phyloP scores from a whole-genome alignment of 2,329 filamentous ascomycete genomes.

The Colletotrichum sp. region DNA sequence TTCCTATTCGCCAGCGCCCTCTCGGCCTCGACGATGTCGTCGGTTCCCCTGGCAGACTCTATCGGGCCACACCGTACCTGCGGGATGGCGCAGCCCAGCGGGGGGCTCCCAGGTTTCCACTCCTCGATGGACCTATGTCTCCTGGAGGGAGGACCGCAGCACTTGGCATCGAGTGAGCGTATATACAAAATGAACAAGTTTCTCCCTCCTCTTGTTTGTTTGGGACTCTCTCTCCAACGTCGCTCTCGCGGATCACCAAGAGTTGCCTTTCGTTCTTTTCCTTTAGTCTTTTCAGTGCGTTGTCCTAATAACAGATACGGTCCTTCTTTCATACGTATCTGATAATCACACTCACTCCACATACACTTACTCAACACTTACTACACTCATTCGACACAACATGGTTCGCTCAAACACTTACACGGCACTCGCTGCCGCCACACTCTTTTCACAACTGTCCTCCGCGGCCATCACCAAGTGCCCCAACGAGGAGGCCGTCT shows the following conservation, averaged over 20 bases:
- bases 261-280: not conserved
- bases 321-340: constrained; percentile 2
- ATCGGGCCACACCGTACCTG: not conserved
- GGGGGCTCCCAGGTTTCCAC: not conserved
- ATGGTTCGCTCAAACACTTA: constrained; percentile 9
- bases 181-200: not conserved
- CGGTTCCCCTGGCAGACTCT: not conserved
- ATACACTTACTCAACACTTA: not conserved
- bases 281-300: not conserved
- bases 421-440: constrained; percentile 10
- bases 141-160: not conserved
- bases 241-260: not conserved
- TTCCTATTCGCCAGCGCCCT: not conserved
- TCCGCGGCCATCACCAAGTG: constrained; percentile 16
- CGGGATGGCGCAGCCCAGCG: not conserved
- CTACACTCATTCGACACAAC: not conserved
- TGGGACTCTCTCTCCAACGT: not conserved
- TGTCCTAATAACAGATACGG: not conserved
- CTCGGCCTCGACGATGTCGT: not conserved
- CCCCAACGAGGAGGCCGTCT: constrained; percentile 10
- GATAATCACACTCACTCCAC: not conserved
- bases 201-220: not conserved
- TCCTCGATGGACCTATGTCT: not conserved
- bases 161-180: not conserved
- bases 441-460: constrained; percentile 6